Evolutionary conservation across 2,329 filamentous ascomycete species (phyloP), one percentile per base, ranked within the genome.

Genomic region (Colletotrichum phormii): DNA sequence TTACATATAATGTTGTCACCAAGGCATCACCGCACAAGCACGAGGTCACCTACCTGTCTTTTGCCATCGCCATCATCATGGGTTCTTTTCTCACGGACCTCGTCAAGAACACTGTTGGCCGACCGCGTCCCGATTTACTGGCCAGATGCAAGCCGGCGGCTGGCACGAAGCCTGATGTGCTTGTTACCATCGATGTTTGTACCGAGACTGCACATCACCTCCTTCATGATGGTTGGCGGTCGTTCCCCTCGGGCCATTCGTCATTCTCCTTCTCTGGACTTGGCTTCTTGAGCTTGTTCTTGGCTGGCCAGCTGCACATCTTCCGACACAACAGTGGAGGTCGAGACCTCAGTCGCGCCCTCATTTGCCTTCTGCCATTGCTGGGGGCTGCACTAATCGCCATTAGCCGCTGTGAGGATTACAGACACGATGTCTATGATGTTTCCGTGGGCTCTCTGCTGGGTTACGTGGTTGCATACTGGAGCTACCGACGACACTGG

Each of bases 31-130:
- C 88, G 9, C 94, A 97, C 81, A 97, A 97, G 81, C 89, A 93
- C 72, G 95, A 98, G 83, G 93, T 95, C 75, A 93, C 95, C 0
- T 85, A 97, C 64, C 90, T 99, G 1, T 94, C 95, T 26, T 91
- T 98, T 73, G 85, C 92, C 63, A 94, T 96, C 78, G 90, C 92
- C 75, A 83, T 98, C 31, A 87, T 95, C 76, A 87, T 98, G 62
- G 93, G 94, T 0, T 89, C 91, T 6, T 93, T 98, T 81, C 86
- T 98, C 55, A 98, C 97, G 57, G 95, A 98, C 80, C 85, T 96
- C 33, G 88, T 98, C 79, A 99, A 99, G 83, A 98, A 97, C 80
- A 89, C 93, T 11, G 93, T 96, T 31, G 94, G 94, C 9, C 86
- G 94, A 12, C 94, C 95, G 18, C 84, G 89, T 6, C 89, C 89